Base-by-base conservation (phyloP, 306 rosid genomes). In the Fragaria vesca region DNA sequence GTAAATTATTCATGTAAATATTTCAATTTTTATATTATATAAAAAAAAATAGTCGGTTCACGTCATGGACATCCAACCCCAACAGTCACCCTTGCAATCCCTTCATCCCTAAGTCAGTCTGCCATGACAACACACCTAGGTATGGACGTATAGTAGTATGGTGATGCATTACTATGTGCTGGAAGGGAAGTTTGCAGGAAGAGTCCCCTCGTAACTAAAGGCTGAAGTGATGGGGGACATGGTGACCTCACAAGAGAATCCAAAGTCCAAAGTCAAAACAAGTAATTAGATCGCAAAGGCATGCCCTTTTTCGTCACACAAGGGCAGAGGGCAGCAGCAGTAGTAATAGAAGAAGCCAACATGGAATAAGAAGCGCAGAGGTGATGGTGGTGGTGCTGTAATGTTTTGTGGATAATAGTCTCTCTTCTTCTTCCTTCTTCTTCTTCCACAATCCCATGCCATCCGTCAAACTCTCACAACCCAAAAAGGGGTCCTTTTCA, bases 401-500 rank as follows among this genome's bases (percentile, higher is more conserved):
- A 8, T 10, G 6, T 10, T 52, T 10, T 58, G 34, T 58, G 65
- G 65, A 58, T 10, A 24, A 1, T 0, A n/a, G 30, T 58, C 32
- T 5, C 0, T 12, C 16, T 11, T 6, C 38, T 3, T 26, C 66
- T 0, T 32, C 34, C 32, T 5, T 30, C 43, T 32, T 28, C 34
- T 11, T 65, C 43, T 1, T 32, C 69, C 69, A 32, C 9, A 57
- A 24, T 58, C 24, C 65, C 34, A 62, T 66, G 47, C 71, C 71
- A 38, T 66, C 16, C 71, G 70, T 66, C 70, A 18, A 38, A 32
- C 43, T 30, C 42, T 90, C 88, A 38, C 83, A 88, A 85, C 68
- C 54, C 38, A 5, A 4, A 40, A 51, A 74, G 60, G 60, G 58
- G 93, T 88, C 93, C 15, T 82, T 90, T 55, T 87, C 96, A 81